A percentile compares a stretch with the other conserved stretches of the same genome.
Conservation (phyloP, 306 rosid genomes). For the Rosa chinensis region DNA sequence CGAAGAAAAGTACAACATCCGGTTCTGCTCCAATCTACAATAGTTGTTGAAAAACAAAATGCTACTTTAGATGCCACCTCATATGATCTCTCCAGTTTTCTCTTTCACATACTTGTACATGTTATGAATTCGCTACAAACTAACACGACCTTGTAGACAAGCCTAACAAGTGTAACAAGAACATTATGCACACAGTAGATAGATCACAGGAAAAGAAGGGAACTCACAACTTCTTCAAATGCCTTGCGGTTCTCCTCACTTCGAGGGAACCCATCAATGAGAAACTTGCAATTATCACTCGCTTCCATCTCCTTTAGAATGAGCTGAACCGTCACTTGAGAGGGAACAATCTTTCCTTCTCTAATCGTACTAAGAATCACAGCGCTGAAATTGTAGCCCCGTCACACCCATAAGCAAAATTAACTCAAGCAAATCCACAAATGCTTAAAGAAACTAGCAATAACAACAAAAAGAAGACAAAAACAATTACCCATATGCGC, state of each 20-base stretch:
- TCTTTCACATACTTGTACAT: slow-evolving; percentile 7
- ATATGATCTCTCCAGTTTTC: slow-evolving; percentile 1
- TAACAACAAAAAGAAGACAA: slow-evolving; percentile 23
- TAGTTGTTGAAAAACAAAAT: slow-evolving; percentile 11
- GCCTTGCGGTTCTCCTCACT: slow-evolving; percentile 85
- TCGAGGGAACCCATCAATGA: slow-evolving; percentile 95
- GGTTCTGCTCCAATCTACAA: slow-evolving; percentile 81
- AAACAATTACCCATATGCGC: slow-evolving; percentile 74
- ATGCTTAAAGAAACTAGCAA: slow-evolving; percentile 15
- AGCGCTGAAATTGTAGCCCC: slow-evolving; percentile 50
- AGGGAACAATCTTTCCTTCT: slow-evolving; percentile 91
- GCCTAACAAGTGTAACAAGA: not conserved
- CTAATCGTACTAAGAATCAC: slow-evolving; percentile 69
- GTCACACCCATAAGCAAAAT: slow-evolving; percentile 18
- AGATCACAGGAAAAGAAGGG: slow-evolving; percentile 22
- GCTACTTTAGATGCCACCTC: slow-evolving; percentile 3
- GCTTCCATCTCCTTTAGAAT: slow-evolving; percentile 78
- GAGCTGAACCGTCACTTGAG: slow-evolving; percentile 75
- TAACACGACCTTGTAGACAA: not conserved
- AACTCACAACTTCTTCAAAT: slow-evolving; percentile 76
- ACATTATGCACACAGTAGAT: not conserved
- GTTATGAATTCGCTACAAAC: slow-evolving; percentile 1
- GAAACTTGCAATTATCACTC: slow-evolving; percentile 59
- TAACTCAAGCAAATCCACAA: not conserved
- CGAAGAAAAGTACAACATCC: slow-evolving; percentile 80